Base-by-base conservation (phyloP, 108 stramenopile species). In the Fistulifera solaris region DNA sequence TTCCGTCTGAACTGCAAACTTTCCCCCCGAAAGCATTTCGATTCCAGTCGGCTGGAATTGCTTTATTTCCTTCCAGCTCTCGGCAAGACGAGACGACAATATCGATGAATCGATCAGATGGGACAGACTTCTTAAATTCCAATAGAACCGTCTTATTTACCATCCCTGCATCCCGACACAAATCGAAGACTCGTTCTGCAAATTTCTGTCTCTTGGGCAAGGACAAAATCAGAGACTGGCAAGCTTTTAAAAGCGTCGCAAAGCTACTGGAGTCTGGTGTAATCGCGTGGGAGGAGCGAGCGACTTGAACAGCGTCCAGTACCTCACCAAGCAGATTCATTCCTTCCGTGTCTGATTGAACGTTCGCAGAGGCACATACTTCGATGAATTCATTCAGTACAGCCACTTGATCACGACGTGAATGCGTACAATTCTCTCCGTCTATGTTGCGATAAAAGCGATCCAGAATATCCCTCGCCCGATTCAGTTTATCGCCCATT, bases 1-100 rank as follows among this genome's bases (percentile, higher is more conserved):
- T 55, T 22, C 73, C 80, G 23, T 66, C 76, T 18, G 58, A 43
- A 19, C 49, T 53, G 24, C 66, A 54, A 15, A 74, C 75, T 14
- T 63, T 65, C 40, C 67, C 79, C 15, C 82, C 82, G 22, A 73
- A 44, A 11, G 62, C 58, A 48, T 84, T 79, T 4, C 75, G 53
- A 8, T 84, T 90, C 88, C 88, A 90, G 26, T 64, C 61, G 55
- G 83, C 80, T 7, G 84, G 82, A 12, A 85, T 62, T 1, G 73
- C 64, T 27, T 64, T 72, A 27, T 63, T 72, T 35, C 70, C 70
- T 38, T 70, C 74, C 2, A 69, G 47, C 26, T 54, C 25, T 47
- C 31, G 24, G 28, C 44, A 24, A 50, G 62, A 63, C 0, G 68
- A 40, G 0, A 90, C 66, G 15, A 90, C 80, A 46, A 85, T 41